Conservation (phyloP, 1,139 yeast genomes). For the Geotrichum cucujoidarum region DNA sequence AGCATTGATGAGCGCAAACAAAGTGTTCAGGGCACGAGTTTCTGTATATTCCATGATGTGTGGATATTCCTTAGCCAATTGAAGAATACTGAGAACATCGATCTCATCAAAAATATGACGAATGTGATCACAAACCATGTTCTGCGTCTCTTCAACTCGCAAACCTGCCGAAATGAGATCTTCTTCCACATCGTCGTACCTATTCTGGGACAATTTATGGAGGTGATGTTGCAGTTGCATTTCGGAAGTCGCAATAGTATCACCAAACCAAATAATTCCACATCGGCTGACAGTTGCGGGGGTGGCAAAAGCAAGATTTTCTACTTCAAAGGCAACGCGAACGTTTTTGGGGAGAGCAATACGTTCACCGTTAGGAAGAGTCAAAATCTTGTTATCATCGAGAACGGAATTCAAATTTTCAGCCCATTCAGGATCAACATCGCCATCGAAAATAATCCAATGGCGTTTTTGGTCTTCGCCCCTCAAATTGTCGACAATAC, state of each 20-base stretch:
- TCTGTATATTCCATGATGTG: constrained; percentile 55
- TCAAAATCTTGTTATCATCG: constrained; percentile 77
- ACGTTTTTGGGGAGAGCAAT: constrained; percentile 61
- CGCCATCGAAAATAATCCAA: constrained; percentile 91
- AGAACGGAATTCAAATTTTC: constrained; percentile 86
- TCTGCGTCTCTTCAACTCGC: constrained; percentile 20
- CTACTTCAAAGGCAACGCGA: constrained; percentile 72
- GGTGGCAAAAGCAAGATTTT: constrained; percentile 60
- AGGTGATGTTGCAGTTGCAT: constrained; percentile 30
- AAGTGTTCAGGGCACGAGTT: constrained; percentile 42
- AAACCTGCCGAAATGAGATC: constrained; percentile 23
- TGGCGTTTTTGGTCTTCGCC: constrained; percentile 54
- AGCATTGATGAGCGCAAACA: constrained; percentile 33
- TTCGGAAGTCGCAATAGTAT: constrained; percentile 32
- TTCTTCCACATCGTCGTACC: constrained; percentile 33
- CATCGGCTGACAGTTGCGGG: constrained; percentile 93
- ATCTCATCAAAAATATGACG: constrained; percentile 22
- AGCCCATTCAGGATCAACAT: constrained; percentile 91
- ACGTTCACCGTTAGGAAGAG: constrained; percentile 89
- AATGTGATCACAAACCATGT: constrained; percentile 15
- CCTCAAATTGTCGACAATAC: constrained; percentile 50
- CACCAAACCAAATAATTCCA: constrained; percentile 77
- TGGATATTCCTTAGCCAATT: constrained; percentile 28
- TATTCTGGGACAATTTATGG: constrained; percentile 22
- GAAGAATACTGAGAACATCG: constrained; percentile 24